A percentile compares a stretch with the other conserved stretches of the same genome.
These are phyloP conservation scores for Scleromitrula shiraiana DNA, from an alignment of 2,329 filamentous ascomycete genomes.

Conservation along the genomic window DNA sequence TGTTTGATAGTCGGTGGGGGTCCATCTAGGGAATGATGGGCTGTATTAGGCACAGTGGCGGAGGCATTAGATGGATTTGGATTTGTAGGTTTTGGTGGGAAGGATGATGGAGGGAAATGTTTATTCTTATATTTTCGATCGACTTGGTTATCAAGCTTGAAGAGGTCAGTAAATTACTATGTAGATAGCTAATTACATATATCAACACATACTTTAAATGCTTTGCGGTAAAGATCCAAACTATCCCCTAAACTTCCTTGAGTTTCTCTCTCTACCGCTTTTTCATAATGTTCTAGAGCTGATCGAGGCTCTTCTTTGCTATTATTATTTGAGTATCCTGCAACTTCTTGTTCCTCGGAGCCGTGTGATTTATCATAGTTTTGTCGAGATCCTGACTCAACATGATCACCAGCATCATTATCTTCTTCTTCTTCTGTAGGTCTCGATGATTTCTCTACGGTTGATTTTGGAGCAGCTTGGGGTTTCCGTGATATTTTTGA, in stretches of 20 bases:
- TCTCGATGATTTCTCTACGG: conserved; percentile 10
- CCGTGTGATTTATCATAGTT: conserved; percentile 4
- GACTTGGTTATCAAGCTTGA: conserved; percentile 71
- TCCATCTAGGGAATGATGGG: conserved; percentile 49
- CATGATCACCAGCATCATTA: conserved; percentile 11
- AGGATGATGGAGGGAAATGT: conserved; percentile 64
- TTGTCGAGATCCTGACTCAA: conserved; percentile 12
- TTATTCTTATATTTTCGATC: conserved; percentile 86
- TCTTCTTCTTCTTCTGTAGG: conserved; percentile 14
- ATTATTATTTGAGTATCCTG: conserved; percentile 5
- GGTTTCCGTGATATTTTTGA: conserved; percentile 17
- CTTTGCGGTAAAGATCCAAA: conserved; percentile 77
- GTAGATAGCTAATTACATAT: too few species aligned
- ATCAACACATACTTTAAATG: conserved; percentile 63
- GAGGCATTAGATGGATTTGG: conserved; percentile 40
- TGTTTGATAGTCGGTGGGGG: conserved; percentile 51
- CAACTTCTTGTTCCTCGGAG: conserved; percentile 8
- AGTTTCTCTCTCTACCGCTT: conserved; percentile 79
- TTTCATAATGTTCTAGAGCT: conserved; percentile 87
- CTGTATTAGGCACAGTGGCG: conserved; percentile 42
- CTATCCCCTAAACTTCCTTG: conserved; percentile 85
- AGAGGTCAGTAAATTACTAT: conserved; percentile 9
- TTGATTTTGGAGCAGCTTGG: conserved; percentile 13
- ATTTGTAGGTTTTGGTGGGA: conserved; percentile 36
- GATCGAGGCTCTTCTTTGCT: conserved; percentile 50